Evolutionary conservation across 345 rosid genomes (phyloP), one percentile per base, ranked within the genome.

Genomic region (Durio zibethinus): DNA sequence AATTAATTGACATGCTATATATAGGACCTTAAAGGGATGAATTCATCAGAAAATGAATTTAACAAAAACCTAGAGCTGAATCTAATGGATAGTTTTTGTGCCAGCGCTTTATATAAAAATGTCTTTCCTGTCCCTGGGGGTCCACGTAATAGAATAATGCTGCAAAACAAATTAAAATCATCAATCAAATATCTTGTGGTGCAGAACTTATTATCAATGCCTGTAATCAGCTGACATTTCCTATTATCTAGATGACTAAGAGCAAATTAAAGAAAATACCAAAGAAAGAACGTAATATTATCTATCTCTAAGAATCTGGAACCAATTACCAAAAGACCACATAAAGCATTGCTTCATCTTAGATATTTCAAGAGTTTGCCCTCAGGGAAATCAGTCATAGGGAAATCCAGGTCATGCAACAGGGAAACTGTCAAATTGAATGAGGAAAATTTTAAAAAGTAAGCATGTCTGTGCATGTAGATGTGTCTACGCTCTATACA

Each of bases 61-160:
- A 66, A 16, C 14, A 33, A 57, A 79, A 21, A 93, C 98, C 97
- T 96, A 77, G 87, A 88, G 82, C 88, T 93, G 81, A 91, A 93
- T 62, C 95, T 89, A 76, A 96, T 87, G 45, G 98, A 90, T 65
- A 96, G 87, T 81, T 96, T 96, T 81, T 93, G 99, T 78, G 99
- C 99, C 85, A 96, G 86, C 21, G 99, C 99, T 84, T 93, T 93
- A 81, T 98, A 96, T 76, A 96, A 83, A 27, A 98, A 96, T 74
- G 99, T 96, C 84, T 93, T 96, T 63, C 99, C 99, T 50, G 99
- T 96, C 72, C 98, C 99, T 73, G 99, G 98, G 83, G 99, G 98
- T 69, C 99, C 99, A 79, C 92, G 99, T 82, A 95, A 86, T 79
- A 95, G 98, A 84, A 95, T 82, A 82, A 95, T 93, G 83, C 99